Evolutionary conservation across 441 rosid genomes (phyloP).

Genomic region (Gossypium laxum): DNA sequence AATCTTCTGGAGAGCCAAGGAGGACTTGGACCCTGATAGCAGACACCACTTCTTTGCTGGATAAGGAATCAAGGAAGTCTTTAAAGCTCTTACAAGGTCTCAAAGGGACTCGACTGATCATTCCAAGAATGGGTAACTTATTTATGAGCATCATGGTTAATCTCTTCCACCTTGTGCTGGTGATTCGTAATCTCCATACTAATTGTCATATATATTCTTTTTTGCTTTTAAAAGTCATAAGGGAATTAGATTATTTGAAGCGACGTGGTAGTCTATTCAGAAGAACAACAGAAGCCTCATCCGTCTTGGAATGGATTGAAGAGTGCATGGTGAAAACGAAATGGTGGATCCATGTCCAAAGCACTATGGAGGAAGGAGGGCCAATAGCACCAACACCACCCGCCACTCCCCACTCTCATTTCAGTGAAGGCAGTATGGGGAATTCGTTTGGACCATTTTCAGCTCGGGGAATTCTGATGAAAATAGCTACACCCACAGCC

Average conservation of each 20-base stretch:
- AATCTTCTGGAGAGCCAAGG: constrained; percentile 29
- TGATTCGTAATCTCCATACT: neutral
- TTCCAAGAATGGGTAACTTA: constrained; percentile 64
- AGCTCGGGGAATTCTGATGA: constrained; percentile 27
- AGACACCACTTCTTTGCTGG: constrained; percentile 54
- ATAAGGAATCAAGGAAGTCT: constrained; percentile 53
- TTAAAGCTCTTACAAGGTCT: constrained; percentile 71
- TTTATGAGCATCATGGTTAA: neutral
- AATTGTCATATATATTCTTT: neutral
- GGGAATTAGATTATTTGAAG: constrained; percentile 60
- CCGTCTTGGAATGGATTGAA: constrained; percentile 68
- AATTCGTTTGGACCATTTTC: constrained; percentile 24
- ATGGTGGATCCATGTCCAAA: constrained; percentile 81
- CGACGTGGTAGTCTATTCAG: constrained; percentile 37
- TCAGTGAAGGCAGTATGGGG: constrained; percentile 21
- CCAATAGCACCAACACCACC: constrained; percentile 53
- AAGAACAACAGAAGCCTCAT: constrained; percentile 47
- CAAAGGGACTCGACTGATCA: constrained; percentile 56
- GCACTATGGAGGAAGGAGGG: constrained; percentile 43
- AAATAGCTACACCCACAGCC: constrained; percentile 50
- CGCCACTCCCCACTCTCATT: constrained; percentile 42
- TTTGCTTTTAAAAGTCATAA: constrained; percentile 36
- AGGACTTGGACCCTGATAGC: constrained; percentile 65
- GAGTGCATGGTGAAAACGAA: constrained; percentile 45
- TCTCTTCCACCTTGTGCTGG: neutral